phyloP scores from a whole-genome alignment of 805 yeast genomes.

The Wickerhamiella spandovensis region DNA sequence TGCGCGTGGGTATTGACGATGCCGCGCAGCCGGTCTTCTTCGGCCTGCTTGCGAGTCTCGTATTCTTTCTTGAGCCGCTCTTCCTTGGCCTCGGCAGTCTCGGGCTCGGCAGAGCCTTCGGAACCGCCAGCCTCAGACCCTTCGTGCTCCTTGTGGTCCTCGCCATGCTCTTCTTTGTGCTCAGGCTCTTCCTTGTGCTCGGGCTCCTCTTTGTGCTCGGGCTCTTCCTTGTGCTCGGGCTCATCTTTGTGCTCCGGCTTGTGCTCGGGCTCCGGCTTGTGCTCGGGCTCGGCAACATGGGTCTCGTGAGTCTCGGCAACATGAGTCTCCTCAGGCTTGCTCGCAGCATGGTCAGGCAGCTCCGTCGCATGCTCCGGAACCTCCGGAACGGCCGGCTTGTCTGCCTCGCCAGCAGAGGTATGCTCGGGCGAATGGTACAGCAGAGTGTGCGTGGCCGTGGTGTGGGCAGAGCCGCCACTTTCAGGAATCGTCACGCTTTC shows the following conservation, averaged over 20 bases:
- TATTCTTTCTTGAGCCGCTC: not conserved
- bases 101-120: too few species aligned
- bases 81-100: not conserved
- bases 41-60: not conserved
- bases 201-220: not conserved
- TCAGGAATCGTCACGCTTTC: not conserved
- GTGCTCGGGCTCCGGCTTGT: not conserved
- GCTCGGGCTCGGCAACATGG: too few species aligned
- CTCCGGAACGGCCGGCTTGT: too few species aligned
- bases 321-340: too few species aligned
- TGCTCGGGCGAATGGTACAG: not conserved
- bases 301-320: too few species aligned
- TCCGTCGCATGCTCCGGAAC: too few species aligned
- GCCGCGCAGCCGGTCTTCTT: not conserved
- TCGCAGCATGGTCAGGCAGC: too few species aligned
- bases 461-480: too few species aligned
- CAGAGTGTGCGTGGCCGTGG: not conserved
- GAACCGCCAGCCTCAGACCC: too few species aligned
- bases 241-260: not conserved
- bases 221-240: not conserved
- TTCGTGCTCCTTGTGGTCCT: too few species aligned
- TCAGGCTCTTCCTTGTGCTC: not conserved
- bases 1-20: not conserved
- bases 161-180: not conserved
- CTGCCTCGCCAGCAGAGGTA: too few species aligned